Evolutionary conservation across 352 stramenopile species (phyloP), one percentile per base, ranked within the genome.

Genomic region (Globisporangium nunn): DNA sequence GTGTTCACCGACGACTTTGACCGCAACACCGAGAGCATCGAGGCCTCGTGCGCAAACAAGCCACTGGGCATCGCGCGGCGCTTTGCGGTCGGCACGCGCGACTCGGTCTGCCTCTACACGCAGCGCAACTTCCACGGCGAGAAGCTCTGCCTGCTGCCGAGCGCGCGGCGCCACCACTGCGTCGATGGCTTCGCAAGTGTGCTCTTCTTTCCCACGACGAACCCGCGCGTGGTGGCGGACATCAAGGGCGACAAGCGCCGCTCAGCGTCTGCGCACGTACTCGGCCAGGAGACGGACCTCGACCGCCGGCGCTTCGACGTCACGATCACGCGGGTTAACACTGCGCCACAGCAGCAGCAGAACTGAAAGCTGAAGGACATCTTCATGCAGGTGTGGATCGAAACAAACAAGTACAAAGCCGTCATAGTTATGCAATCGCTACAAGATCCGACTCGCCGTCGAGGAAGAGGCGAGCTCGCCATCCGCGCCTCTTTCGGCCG

Each of bases 111-210:
- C 17, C 35, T 64, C 30, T 64, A 64, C 58, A 56, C 52, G 17
- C 18, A 64, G 17, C 44, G 46, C 30, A 64, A 55, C 45, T 64
- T 64, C 52, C 58, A 64, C 58, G 58, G 58, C n/a, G 58, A 64
- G 58, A 64, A 61, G 53, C 52, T 64, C 28, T 64, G 58, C n/a
- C 30, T 64, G 8, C 39, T 41, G 37, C 52, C 58, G 8, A 41
- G 53, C 17, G 11, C 12, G 18, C 54, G 50, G 58, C 58, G 52
- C 28, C 53, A 64, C 52, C 52, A 61, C 35, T 56, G 53, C 45
- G 45, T 60, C 53, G 52, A 60, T 17, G 58, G 58, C 35, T 64
- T 64, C 40, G 44, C 35, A 37, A 64, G 58, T 52, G 58, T 64
- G 44, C 58, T 64, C 28, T 64, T 64, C 52, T 64, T 64, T 15